Percentiles rank a stretch among this genome's conserved stretches.
phyloP scores from a whole-genome alignment of 78 protist species.

The Dictyostelium capitatum region DNA sequence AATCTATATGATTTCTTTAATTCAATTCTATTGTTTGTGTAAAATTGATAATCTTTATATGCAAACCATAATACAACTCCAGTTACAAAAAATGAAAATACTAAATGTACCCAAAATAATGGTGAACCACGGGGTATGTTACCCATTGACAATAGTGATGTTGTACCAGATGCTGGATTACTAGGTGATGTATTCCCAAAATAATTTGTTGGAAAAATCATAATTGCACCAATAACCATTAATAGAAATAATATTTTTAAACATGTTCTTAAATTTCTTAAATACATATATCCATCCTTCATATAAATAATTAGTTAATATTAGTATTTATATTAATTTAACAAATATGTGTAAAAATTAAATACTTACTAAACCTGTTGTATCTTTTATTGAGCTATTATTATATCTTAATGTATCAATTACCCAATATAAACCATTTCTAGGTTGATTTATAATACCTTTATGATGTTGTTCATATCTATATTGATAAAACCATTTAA shows the following conservation, averaged over 20 bases:
- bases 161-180: neutral
- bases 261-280: slow-evolving; percentile 33
- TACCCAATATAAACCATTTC: slow-evolving; percentile 26
- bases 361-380: slow-evolving; percentile 42
- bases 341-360: too few species aligned
- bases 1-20: slow-evolving; percentile 2
- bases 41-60: slow-evolving; percentile 3
- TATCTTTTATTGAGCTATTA: slow-evolving; percentile 15
- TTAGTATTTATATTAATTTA: neutral
- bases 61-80: slow-evolving; percentile 16
- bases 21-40: neutral
- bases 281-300: slow-evolving; percentile 58
- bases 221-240: slow-evolving; percentile 11
- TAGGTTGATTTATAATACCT: neutral
- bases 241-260: neutral
- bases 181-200: slow-evolving; percentile 5
- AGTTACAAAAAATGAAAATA: slow-evolving; percentile 35
- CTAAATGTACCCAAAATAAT: slow-evolving; percentile 39
- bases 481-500: neutral
- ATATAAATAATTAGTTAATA: neutral
- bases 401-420: slow-evolving; percentile 11
- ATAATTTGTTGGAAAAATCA: slow-evolving; percentile 34
- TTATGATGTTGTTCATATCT: slow-evolving; percentile 29
- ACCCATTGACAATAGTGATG: slow-evolving; percentile 12
- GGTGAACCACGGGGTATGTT: slow-evolving; percentile 11